Percentiles rank a stretch among this genome's conserved stretches.
phyloP scores from a whole-genome alignment of 345 rosid species.

The Rubroshorea leprosula region DNA sequence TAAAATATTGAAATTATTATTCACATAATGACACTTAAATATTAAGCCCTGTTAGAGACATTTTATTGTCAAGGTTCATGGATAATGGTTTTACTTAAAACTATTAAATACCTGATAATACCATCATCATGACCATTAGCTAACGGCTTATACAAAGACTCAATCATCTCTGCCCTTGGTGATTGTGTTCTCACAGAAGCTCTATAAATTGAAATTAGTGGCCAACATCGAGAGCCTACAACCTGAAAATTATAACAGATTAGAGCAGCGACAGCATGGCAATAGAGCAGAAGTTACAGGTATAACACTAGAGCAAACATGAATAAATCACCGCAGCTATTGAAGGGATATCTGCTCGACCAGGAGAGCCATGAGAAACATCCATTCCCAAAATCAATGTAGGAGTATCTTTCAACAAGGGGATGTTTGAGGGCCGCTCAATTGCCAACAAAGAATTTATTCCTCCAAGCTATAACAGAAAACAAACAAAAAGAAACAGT shows the following conservation, averaged over 20 bases:
- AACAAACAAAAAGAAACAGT: conserved; percentile 11
- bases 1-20: not conserved
- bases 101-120: conserved; percentile 68
- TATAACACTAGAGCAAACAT: not conserved
- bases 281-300: not conserved
- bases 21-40: not conserved
- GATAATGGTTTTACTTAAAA: not conserved
- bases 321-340: conserved; percentile 60
- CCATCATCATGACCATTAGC: conserved; percentile 61
- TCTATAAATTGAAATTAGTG: conserved; percentile 74
- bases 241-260: conserved; percentile 43
- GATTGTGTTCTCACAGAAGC: conserved; percentile 89
- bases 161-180: conserved; percentile 78
- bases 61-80: not conserved
- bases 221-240: conserved; percentile 85
- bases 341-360: conserved; percentile 66
- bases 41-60: conserved; percentile 1
- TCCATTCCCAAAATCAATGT: conserved; percentile 96
- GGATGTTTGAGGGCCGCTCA: conserved; percentile 44
- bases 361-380: conserved; percentile 93
- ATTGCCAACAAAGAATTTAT: conserved; percentile 77
- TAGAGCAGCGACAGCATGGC: conserved; percentile 7
- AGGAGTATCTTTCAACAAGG: conserved; percentile 58
- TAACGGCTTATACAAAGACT: conserved; percentile 69
- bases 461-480: conserved; percentile 70